Conservation (phyloP, 306 rosid species). For the Cicer yamashitae region DNA sequence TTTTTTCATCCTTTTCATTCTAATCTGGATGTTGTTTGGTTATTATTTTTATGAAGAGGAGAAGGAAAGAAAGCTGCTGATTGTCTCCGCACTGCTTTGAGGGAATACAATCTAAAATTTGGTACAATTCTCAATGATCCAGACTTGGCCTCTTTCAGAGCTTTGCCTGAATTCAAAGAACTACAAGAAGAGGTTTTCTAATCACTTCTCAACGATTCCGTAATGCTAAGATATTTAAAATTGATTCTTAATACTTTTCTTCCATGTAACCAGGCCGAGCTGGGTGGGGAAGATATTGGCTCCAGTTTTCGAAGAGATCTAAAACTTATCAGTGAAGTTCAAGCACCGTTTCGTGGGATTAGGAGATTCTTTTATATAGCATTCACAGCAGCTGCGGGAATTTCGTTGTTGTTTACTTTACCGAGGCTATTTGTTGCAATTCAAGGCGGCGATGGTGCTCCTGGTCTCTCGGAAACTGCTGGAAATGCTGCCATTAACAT, state of each 20-base stretch:
- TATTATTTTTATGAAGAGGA: conserved; percentile 72
- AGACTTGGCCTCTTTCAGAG: conserved; percentile 95
- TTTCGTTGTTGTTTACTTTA: conserved; percentile 70
- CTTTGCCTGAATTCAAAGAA: conserved; percentile 92
- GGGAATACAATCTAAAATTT: conserved; percentile 87
- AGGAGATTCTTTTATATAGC: conserved; percentile 88
- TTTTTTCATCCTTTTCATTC: conserved; percentile 23
- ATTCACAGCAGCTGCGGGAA: conserved; percentile 89
- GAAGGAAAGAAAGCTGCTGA: conserved; percentile 95
- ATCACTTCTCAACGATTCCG: conserved; percentile 38
- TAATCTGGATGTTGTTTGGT: conserved; percentile 45
- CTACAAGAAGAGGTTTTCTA: conserved; percentile 87
- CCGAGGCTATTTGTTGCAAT: conserved; percentile 79
- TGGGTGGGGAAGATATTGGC: conserved; percentile 97
- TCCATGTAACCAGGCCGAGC: conserved; percentile 69
- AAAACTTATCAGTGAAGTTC: conserved; percentile 98
- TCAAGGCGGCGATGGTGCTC: conserved; percentile 82
- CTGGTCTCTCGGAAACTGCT: conserved; percentile 80
- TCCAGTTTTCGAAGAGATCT: conserved; percentile 93
- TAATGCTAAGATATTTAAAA: conserved; percentile 5
- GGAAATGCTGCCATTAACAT: conserved; percentile 90
- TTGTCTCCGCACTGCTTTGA: conserved; percentile 85
- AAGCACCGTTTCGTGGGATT: conserved; percentile 97
- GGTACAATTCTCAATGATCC: conserved; percentile 96
- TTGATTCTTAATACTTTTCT: conserved; percentile 25